phyloP scores from a whole-genome alignment of 1,139 yeast species.

The Geotrichum cucujoidarum region DNA sequence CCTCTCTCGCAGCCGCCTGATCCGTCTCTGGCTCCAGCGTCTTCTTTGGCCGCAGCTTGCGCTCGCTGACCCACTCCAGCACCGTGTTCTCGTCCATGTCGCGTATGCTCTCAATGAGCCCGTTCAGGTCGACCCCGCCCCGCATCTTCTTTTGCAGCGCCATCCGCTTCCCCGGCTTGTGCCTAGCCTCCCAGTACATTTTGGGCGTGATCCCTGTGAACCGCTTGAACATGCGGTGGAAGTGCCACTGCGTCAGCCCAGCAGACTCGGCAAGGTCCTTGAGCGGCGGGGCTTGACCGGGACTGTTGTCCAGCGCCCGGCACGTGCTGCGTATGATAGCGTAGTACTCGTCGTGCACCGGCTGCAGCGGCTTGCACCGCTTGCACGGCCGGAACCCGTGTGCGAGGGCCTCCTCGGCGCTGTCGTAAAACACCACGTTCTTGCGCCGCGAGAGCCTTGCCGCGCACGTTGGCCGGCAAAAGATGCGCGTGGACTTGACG shows the following conservation, averaged over 20 bases:
- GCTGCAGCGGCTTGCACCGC: constrained; percentile 28
- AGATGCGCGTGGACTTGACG: constrained; percentile 26
- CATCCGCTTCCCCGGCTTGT: constrained; percentile 8
- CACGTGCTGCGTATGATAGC: constrained; percentile 23
- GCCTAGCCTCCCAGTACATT: constrained; percentile 20
- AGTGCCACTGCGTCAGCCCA: constrained; percentile 33
- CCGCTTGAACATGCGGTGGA: constrained; percentile 30
- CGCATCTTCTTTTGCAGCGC: too few species aligned
- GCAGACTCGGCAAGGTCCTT: constrained; percentile 24
- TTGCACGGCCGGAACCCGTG: constrained; percentile 29
- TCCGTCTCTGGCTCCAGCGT: background rate
- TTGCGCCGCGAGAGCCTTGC: constrained; percentile 24
- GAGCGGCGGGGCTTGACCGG: constrained; percentile 20
- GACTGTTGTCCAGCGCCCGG: constrained; percentile 18
- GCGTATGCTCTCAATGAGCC: constrained; percentile 10
- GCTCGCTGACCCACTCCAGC: background rate
- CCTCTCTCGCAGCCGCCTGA: background rate
- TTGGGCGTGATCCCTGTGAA: constrained; percentile 26
- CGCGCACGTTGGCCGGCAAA: constrained; percentile 29
- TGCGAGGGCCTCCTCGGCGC: constrained; percentile 22
- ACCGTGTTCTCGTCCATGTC: constrained; percentile 11
- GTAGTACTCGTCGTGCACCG: constrained; percentile 24
- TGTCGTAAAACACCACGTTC: constrained; percentile 25
- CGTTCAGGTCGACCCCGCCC: constrained; percentile 11
- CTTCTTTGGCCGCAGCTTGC: constrained; percentile 7